Base-by-base conservation (phyloP, 2,329 filamentous ascomycete genomes). In the Fusarium beomiforme region DNA sequence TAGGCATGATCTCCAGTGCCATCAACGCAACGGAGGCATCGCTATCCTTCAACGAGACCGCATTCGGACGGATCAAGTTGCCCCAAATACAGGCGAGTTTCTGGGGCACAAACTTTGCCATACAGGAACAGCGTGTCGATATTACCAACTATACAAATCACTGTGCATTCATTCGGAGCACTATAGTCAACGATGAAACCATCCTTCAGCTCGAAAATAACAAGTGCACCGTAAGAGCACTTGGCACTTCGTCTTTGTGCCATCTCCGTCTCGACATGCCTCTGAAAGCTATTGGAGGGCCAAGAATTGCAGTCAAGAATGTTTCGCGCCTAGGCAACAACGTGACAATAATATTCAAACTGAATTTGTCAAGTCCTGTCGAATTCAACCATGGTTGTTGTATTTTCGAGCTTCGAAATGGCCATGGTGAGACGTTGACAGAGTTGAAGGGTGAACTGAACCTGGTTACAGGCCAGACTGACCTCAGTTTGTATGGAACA, bases 361-460 rank as follows among this genome's bases (percentile, higher is more conserved):
- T 81, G 37, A 54, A 63, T 21, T 82, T 79, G 66, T 70, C 73
- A 14, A 78, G 78, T 21, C 73, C 76, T 7, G 71, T 81, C 34
- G 79, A 80, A 62, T 74, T 82, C 9, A 74, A 78, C 31, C 72
- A 78, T 54, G 79, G 78, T 5, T 42, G 59, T 19, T 78, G 77
- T 56, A 59, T 71, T 21, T 81, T 82, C 31, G 78, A 80, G 62
- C 68, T 82, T 26, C 71, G 74, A 41, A 78, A 76, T 39, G 66
- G 70, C 26, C 64, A 70, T 23, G 73, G 73, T n/a, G 65, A 77
- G 39, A 60, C 67, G 12, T 41, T 80, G 36, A 77, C 77, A 33
- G 64, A 72, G 46, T 55, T 81, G 42, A 75, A 68, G 54, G 80
- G 79, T 4, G 60, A 72, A 6, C 46, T 82, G 51, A 73, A 69